Evolutionary conservation across 305 asterid genomes (phyloP), one percentile per base, ranked within the genome.

Genomic region (Fraxinus nigra): DNA sequence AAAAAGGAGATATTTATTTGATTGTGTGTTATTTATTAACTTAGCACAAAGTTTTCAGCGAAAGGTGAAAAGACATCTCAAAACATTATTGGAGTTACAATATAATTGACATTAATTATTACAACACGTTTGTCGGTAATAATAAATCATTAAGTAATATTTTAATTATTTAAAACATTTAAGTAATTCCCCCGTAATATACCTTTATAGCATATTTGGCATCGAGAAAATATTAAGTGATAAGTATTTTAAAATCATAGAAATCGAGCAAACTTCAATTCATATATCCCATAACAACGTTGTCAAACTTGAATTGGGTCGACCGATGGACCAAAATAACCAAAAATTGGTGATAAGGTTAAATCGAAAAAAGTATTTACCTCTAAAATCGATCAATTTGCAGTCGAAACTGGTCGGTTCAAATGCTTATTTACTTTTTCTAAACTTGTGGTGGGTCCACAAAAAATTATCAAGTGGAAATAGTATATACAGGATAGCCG

Each of bases 41-140:
- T 70, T 14, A 30, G 40, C 75, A 70, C 75, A 32, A 70, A 70
- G 75, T 28, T 70, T 70, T 70, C 75, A 70, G 75, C 24, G 75
- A 70, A 70, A 70, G 75, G 43, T 70, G 75, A 70, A 70, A 30
- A 32, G 75, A 70, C 75, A 70, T 28, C 20, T 30, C 75, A 70
- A 70, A 28, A 69, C 75, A 70, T 70, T 32, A 70, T 67, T 67
- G 38, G n/a, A 24, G 34, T 28, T 26, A 28, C 35, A 18, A 6
- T 59, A 59, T 59, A 65, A 26, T 63, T 65, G 73, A 65, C 73
- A 65, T 28, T 65, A 26, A 65, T 28, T 28, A 65, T 65, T 65
- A 65, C 73, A 28, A 10, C 73, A 65, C 73, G 73, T 65, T 65
- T 65, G 73, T 65, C 35, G 32, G 73, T 65, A 65, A 24, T 63